A percentile compares a stretch with the other conserved stretches of the same genome.
These are phyloP conservation scores for Postia placenta DNA, from an alignment of 768 basidiomycete genomes.

Conservation along the genomic window DNA sequence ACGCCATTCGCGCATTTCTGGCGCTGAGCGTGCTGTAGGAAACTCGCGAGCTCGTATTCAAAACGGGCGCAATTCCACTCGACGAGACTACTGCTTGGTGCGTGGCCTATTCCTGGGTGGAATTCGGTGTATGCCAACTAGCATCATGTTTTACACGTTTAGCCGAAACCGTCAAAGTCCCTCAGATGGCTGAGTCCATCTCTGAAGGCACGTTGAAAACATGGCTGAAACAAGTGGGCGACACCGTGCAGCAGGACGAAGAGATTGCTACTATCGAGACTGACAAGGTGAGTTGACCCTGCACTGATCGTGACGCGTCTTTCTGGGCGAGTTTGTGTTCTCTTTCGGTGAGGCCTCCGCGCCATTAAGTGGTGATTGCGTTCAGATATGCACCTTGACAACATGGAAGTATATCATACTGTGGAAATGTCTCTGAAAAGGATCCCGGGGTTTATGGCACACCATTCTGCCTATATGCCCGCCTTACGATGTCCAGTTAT, in stretches of 20 bases:
- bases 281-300: conserved; percentile 93
- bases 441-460: too few relatives aligned
- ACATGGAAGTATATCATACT: too few relatives aligned
- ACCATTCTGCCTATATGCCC: too few relatives aligned
- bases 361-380: too few relatives aligned
- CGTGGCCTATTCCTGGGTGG: conserved; percentile 12
- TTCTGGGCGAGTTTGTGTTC: too few relatives aligned
- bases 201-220: conserved; percentile 94
- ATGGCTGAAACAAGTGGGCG: conserved; percentile 92
- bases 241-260: conserved; percentile 86
- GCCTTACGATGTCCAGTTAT: too few relatives aligned
- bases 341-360: too few relatives aligned
- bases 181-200: conserved; percentile 98
- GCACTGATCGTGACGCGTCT: too few relatives aligned
- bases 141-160: conserved; percentile 3
- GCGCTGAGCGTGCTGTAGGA: conserved; percentile 31
- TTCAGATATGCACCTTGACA: too few relatives aligned
- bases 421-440: too few relatives aligned
- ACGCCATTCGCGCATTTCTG: conserved; percentile 6
- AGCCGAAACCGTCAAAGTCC: conserved; percentile 91
- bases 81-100: conserved; percentile 64
- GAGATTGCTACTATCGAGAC: conserved; percentile 98
- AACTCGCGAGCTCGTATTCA: conserved; percentile 38
- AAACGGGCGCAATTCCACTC: conserved; percentile 63
- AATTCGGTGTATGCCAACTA: neutral